Conservation (phyloP, 768 basidiomycete species). For the Suillus hirtellus region DNA sequence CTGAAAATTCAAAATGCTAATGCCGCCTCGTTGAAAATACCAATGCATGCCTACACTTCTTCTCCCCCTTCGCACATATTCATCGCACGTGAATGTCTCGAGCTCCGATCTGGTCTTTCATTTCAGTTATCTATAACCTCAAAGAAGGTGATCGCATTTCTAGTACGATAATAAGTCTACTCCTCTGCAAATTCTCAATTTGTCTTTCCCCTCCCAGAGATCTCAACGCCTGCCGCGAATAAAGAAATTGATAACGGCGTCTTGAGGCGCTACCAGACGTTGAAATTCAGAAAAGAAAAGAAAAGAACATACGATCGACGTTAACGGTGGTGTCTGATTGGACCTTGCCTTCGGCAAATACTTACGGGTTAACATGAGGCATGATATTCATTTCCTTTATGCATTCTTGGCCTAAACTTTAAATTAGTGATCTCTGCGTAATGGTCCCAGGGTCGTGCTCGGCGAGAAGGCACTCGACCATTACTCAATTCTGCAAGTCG, state of each 20-base stretch:
- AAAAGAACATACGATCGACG: neutral
- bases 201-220: neutral
- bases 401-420: neutral
- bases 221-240: neutral
- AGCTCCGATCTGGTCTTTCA: neutral
- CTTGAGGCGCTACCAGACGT: neutral
- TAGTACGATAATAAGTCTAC: neutral
- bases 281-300: neutral
- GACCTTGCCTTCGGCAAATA: neutral
- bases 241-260: neutral
- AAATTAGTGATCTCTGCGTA: conserved; percentile 3
- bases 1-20: neutral
- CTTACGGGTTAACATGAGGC: neutral
- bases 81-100: neutral
- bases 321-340: neutral
- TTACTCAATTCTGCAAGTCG: neutral
- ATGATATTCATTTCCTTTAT: neutral
- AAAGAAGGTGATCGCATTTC: neutral
- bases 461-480: neutral
- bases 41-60: neutral
- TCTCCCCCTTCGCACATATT: neutral
- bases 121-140: conserved; percentile 1
- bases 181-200: neutral
- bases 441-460: neutral
- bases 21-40: neutral